Evolutionary conservation across 2,329 filamentous ascomycete genomes (phyloP).

Genomic region (Aspergillus floridensis): DNA sequence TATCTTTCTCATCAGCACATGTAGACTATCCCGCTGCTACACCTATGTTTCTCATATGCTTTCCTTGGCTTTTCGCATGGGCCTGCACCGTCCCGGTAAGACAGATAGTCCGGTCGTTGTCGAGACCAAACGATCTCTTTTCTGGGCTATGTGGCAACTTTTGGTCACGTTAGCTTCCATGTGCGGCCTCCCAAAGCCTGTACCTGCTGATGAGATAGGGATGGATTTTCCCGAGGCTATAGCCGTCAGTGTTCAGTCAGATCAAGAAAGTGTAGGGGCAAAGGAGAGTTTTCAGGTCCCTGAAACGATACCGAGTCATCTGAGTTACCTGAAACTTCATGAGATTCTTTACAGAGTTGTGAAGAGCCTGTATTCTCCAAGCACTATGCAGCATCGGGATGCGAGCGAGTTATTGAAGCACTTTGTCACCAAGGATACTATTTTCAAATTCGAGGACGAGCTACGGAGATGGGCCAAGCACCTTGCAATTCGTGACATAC

Average conservation of each 20-base stretch:
- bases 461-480: conserved; percentile 7
- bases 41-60: conserved; percentile 11
- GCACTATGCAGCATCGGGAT: neutral
- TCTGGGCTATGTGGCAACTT: conserved; percentile 12
- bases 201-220: conserved; percentile 7
- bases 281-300: neutral
- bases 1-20: conserved; percentile 7
- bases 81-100: conserved; percentile 6
- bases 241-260: neutral
- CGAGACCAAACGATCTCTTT: conserved; percentile 5
- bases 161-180: conserved; percentile 5
- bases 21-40: conserved; percentile 6
- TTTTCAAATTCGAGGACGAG: conserved; percentile 6
- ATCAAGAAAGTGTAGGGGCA: neutral
- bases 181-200: conserved; percentile 7
- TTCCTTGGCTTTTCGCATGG: conserved; percentile 13
- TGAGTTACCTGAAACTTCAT: conserved; percentile 10
- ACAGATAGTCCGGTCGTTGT: neutral
- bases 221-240: conserved; percentile 1
- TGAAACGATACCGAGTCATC: neutral
- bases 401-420: conserved; percentile 2
- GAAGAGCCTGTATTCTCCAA: conserved; percentile 6
- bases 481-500: neutral
- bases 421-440: conserved; percentile 6
- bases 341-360: conserved; percentile 4